Conservation (phyloP, 805 yeast genomes). For the Hanseniaspora lindneri region DNA sequence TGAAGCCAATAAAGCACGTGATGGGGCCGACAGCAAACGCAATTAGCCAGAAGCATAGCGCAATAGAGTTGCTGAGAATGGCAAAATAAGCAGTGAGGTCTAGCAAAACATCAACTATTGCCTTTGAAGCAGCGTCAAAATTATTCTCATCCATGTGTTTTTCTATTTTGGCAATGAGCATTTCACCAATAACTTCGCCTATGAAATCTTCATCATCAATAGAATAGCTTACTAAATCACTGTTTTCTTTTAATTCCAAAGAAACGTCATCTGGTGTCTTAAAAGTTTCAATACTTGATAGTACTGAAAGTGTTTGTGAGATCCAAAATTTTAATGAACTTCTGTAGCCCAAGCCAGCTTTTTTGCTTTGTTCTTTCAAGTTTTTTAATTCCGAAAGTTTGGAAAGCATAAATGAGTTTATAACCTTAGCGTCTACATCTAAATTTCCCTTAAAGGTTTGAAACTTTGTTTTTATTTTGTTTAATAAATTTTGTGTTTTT, state of each 20-base stretch:
- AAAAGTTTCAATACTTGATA: conserved; percentile 1
- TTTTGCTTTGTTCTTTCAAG: conserved; percentile 1
- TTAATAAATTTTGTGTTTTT: not conserved
- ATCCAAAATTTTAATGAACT: conserved; percentile 6
- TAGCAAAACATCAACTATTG: conserved; percentile 1
- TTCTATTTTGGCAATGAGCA: conserved; percentile 7
- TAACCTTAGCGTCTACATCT: not conserved
- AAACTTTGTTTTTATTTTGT: not conserved
- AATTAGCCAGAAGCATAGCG: not conserved
- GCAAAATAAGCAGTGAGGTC: conserved; percentile 4
- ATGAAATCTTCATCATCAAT: conserved; percentile 11
- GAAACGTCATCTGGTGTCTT: not conserved
- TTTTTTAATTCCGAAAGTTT: not conserved
- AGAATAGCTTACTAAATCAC: not conserved
- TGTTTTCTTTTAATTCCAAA: not conserved
- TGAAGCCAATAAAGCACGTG: conserved; percentile 1
- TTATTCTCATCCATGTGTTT: conserved; percentile 4
- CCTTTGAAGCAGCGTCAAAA: not conserved
- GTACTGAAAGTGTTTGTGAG: not conserved
- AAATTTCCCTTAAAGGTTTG: not conserved
- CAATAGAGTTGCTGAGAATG: not conserved
- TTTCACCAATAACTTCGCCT: conserved; percentile 9
- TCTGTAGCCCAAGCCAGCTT: not conserved
- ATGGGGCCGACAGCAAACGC: not conserved
- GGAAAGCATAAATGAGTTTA: not conserved